Evolutionary conservation across 257 asterid genomes (phyloP).

Genomic region (Petrea volubilis): DNA sequence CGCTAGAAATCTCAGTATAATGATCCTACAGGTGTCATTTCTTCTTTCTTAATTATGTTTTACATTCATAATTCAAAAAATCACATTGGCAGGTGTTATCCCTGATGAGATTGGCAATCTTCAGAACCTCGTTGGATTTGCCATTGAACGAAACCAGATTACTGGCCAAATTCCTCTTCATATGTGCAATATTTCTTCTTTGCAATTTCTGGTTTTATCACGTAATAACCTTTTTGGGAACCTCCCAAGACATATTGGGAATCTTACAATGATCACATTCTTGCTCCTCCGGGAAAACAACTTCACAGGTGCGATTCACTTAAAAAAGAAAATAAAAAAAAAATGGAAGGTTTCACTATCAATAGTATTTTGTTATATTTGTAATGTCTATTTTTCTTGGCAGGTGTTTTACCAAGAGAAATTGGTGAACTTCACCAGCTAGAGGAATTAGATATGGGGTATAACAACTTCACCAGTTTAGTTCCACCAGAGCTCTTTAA

Average conservation of each 20-base stretch:
- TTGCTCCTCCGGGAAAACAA: background rate
- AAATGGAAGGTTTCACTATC: background rate
- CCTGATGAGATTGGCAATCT: background rate
- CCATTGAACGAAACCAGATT: background rate
- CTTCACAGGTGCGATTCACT: background rate
- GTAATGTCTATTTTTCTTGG: background rate
- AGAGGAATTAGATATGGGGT: background rate
- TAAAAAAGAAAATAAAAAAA: background rate
- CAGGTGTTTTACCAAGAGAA: background rate
- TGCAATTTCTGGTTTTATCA: background rate
- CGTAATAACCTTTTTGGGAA: background rate
- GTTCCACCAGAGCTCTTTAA: slow-evolving; percentile 20
- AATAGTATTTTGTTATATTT: background rate
- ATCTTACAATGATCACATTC: background rate
- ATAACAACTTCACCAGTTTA: slow-evolving; percentile 15
- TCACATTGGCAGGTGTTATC: background rate
- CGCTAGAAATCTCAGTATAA: no score
- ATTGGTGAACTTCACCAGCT: slow-evolving; percentile 4
- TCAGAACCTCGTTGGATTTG: background rate
- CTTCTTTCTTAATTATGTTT: no score
- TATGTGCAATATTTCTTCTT: slow-evolving; percentile 6
- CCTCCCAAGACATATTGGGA: background rate
- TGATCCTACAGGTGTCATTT: no score
- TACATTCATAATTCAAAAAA: no score
- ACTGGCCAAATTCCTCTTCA: background rate